Evolutionary conservation across 2,329 filamentous ascomycete genomes (phyloP), one percentile per base, ranked within the genome.

Genomic region (Endothia cerciana): DNA sequence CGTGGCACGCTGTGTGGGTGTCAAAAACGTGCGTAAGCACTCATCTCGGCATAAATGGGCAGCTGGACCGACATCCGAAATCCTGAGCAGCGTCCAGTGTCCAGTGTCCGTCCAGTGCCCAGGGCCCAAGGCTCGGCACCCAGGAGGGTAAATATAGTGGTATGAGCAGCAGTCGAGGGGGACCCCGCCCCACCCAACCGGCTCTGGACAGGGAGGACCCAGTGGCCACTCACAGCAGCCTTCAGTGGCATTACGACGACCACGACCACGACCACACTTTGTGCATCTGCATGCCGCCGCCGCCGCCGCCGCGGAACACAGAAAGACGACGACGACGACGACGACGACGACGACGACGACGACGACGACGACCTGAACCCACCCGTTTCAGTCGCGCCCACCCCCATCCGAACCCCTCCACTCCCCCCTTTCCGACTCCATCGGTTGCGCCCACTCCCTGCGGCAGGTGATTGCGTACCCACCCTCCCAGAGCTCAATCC

Each of bases 11-110:
- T 30, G 36, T 22, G 30, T 58, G 56, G n/a, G 25, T 33, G 33
- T 7, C 2, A n/a, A n/a, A n/a, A n/a, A 25, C 36, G 7, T 33
- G 45, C 57, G 57, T 59, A 43, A 59, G 57, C 57, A 33, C 57
- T 59, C 57, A 59, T 59, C 40, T 59, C 51, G 40, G 57, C 40
- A n/a, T 41, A 45, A 30, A 30, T 28, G 40, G 57, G 57, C 40
- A 59, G 57, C 22, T 22, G 40, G 57, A 59, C 57, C 57, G 57
- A 59, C 57, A 43, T 15, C 57, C 57, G 57, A 59, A 6, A 6
- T 43, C 33, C 6, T 5, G 33, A 36, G 53, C 15, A 30, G 30
- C 51, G 19, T 13, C 36, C 53, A 56, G 33, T 30, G 13, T 5
- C 15, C 7, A 19, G 43, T 5, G 43, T 5, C n/a, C 47, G 17